These are phyloP conservation scores for Candida alai DNA, from an alignment of 805 yeast genomes.

Conservation along the genomic window DNA sequence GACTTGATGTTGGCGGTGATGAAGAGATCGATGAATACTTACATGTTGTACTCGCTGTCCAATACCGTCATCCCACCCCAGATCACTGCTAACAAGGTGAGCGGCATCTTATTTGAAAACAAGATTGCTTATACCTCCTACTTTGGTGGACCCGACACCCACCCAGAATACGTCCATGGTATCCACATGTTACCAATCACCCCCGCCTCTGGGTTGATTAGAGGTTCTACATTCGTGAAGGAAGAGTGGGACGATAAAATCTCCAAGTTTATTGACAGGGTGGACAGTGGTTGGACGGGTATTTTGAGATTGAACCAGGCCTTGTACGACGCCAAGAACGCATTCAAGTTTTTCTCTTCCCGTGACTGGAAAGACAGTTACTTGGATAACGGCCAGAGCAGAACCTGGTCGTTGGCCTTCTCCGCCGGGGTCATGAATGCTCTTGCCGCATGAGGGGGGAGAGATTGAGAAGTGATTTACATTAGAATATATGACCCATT, in stretches of 20 bases:
- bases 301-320: slow-evolving; percentile 23
- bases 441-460: slow-evolving; percentile 1
- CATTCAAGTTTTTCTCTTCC: slow-evolving; percentile 15
- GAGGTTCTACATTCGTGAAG: slow-evolving; percentile 47
- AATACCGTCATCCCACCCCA: slow-evolving; percentile 45
- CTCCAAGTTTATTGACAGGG: slow-evolving; percentile 30
- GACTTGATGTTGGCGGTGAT: slow-evolving; percentile 57
- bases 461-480: too few species aligned
- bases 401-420: slow-evolving; percentile 17
- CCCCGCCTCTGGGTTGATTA: slow-evolving; percentile 54
- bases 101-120: slow-evolving; percentile 70
- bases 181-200: slow-evolving; percentile 76
- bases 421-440: slow-evolving; percentile 12
- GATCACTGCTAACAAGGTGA: slow-evolving; percentile 54
- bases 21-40: slow-evolving; percentile 50
- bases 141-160: slow-evolving; percentile 45
- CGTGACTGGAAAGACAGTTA: slow-evolving; percentile 13
- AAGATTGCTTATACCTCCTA: slow-evolving; percentile 70
- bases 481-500: too few species aligned
- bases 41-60: slow-evolving; percentile 47
- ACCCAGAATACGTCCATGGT: slow-evolving; percentile 66
- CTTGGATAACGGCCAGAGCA: slow-evolving; percentile 9
- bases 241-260: slow-evolving; percentile 41
- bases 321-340: slow-evolving; percentile 14
- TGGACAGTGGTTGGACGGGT: slow-evolving; percentile 67